Percentiles rank a stretch among this genome's conserved stretches.
These are phyloP conservation scores for Calamus simplicifolius DNA, from an alignment of 176 grass and related monocot species.

Conservation along the genomic window DNA sequence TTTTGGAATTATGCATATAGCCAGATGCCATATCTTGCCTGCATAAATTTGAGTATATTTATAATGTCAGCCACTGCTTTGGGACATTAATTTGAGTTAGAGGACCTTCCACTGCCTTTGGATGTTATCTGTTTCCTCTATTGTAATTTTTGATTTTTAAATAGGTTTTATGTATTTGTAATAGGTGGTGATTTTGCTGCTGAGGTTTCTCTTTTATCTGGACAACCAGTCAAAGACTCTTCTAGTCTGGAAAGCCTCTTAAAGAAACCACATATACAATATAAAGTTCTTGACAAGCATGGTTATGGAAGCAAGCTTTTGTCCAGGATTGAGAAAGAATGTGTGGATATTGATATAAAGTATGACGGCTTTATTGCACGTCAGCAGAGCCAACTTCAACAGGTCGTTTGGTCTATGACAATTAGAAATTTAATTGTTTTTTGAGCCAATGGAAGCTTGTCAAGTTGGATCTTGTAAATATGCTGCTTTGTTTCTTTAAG, in stretches of 20 bases:
- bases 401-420: slow-evolving; percentile 42
- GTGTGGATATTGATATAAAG: slow-evolving; percentile 98
- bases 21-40: not conserved
- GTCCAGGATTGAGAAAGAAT: slow-evolving; percentile 84
- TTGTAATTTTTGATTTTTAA: too few relatives aligned
- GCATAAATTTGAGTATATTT: too few relatives aligned
- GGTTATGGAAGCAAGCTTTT: slow-evolving; percentile 66
- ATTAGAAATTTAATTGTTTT: too few relatives aligned
- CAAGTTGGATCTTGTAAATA: too few relatives aligned
- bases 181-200: slow-evolving; percentile 70
- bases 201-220: slow-evolving; percentile 55
- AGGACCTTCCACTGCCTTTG: too few relatives aligned
- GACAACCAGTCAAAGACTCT: slow-evolving; percentile 70
- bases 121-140: too few relatives aligned
- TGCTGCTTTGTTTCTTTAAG: too few relatives aligned
- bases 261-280: slow-evolving; percentile 90
- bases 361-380: slow-evolving; percentile 80
- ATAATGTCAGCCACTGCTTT: too few relatives aligned
- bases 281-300: slow-evolving; percentile 92
- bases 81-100: too few relatives aligned
- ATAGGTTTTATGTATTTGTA: not conserved
- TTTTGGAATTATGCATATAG: not conserved
- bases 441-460: too few relatives aligned
- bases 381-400: slow-evolving; percentile 78
- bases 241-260: slow-evolving; percentile 76